A percentile compares a stretch with the other conserved stretches of the same genome.
phyloP scores from a whole-genome alignment of 2,329 filamentous ascomycete species.

The Erysiphe pulchra region DNA sequence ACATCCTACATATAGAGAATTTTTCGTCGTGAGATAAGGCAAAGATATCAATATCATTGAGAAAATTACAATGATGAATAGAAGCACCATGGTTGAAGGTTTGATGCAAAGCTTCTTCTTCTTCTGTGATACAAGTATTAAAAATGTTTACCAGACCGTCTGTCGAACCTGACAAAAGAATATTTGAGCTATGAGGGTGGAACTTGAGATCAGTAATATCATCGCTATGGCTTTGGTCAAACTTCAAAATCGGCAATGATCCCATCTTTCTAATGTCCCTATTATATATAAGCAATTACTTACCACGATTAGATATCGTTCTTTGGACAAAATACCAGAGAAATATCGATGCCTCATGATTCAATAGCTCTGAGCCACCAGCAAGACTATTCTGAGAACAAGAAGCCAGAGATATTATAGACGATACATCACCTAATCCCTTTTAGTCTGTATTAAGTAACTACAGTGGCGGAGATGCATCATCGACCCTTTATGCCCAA shows the following conservation, averaged over 20 bases:
- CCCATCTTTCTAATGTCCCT: conserved; percentile 32
- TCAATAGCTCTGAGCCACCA: conserved; percentile 46
- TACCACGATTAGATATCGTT: not conserved
- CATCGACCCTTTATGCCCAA: no score
- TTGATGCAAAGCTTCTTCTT: conserved; percentile 54
- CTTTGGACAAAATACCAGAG: conserved; percentile 24
- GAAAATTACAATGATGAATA: conserved; percentile 49
- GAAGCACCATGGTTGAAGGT: conserved; percentile 56
- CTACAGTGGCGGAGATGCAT: no score
- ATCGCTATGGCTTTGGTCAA: conserved; percentile 40
- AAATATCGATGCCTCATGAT: conserved; percentile 32
- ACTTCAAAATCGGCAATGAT: conserved; percentile 21
- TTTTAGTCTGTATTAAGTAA: no score
- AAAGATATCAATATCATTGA: conserved; percentile 37
- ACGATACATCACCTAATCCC: conserved; percentile 17
- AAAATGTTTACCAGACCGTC: conserved; percentile 59
- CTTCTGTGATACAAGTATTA: conserved; percentile 41
- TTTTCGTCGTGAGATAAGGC: conserved; percentile 58
- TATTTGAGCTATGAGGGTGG: conserved; percentile 30
- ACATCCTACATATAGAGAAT: conserved; percentile 45
- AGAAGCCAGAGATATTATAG: conserved; percentile 40
- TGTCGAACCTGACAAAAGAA: conserved; percentile 52
- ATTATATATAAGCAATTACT: not conserved
- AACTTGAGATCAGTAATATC: conserved; percentile 39
- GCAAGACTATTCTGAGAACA: conserved; percentile 33